phyloP scores from a whole-genome alignment of 768 basidiomycete genomes.

The Suillus placidus region DNA sequence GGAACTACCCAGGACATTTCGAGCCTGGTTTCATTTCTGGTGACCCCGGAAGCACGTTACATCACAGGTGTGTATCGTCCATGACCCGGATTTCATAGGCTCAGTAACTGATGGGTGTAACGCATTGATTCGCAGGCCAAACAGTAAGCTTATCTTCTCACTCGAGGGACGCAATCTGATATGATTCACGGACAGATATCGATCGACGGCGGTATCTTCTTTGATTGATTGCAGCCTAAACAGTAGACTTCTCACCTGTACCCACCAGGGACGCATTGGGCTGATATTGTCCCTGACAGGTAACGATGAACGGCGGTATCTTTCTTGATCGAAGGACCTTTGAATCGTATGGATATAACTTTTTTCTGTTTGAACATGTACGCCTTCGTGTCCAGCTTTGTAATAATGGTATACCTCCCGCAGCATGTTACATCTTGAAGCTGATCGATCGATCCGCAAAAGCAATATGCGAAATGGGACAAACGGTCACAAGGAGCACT shows the following conservation, averaged over 20 bases:
- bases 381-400: no score
- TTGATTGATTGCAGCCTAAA: conserved; percentile 25
- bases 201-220: conserved; percentile 28
- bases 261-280: background rate
- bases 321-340: no score
- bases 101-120: background rate
- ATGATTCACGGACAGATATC: conserved; percentile 17
- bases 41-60: conserved; percentile 34
- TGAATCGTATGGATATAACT: no score
- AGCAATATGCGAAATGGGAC: no score
- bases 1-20: conserved; percentile 38
- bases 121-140: conserved; percentile 21
- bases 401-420: no score
- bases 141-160: conserved; percentile 21
- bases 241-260: conserved; percentile 17
- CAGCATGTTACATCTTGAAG: no score
- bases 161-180: background rate
- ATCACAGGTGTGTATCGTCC: conserved; percentile 37
- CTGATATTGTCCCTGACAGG: no score
- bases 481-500: no score
- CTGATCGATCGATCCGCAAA: no score
- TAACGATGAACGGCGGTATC: background rate
- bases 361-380: no score
- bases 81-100: background rate
- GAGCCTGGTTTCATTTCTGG: conserved; percentile 40